A percentile compares a stretch with the other conserved stretches of the same genome.
Evolutionary conservation across 2,329 filamentous ascomycete species (phyloP).

Genomic region (Onygenales sp.): DNA sequence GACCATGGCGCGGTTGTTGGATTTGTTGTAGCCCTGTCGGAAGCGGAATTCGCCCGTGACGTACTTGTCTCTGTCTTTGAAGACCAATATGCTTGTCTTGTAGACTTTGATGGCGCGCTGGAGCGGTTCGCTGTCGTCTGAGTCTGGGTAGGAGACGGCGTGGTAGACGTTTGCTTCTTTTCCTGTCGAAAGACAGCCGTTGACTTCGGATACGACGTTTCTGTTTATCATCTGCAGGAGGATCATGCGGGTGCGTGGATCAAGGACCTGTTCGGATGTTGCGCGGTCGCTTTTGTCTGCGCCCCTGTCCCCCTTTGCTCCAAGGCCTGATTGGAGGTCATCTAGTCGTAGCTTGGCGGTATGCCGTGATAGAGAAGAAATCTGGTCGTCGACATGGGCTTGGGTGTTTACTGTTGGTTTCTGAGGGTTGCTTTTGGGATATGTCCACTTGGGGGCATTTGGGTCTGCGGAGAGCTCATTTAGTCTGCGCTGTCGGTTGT

Average conservation of each 20-base stretch:
- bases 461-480: constrained; percentile 43
- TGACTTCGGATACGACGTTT: constrained; percentile 77
- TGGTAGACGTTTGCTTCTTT: constrained; percentile 99
- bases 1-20: constrained; percentile 92
- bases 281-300: constrained; percentile 82
- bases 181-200: constrained; percentile 90
- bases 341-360: constrained; percentile 78
- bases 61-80: constrained; percentile 96
- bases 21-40: constrained; percentile 82
- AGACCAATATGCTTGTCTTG: constrained; percentile 94
- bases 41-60: constrained; percentile 92
- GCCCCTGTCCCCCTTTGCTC: constrained; percentile 36
- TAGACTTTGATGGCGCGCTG: constrained; percentile 96
- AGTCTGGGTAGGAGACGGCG: constrained; percentile 55
- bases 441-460: constrained; percentile 44
- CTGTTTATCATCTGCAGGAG: constrained; percentile 93
- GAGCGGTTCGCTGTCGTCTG: constrained; percentile 43
- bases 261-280: constrained; percentile 88
- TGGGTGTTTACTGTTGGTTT: constrained; percentile 71
- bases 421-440: constrained; percentile 66
- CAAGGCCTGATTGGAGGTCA: constrained; percentile 45
- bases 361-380: constrained; percentile 73
- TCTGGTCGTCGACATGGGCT: constrained; percentile 76
- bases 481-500: constrained; percentile 71
- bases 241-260: constrained; percentile 91